A percentile compares a stretch with the other conserved stretches of the same genome.
phyloP scores from a whole-genome alignment of 306 rosid genomes.

The Urtica urens region DNA sequence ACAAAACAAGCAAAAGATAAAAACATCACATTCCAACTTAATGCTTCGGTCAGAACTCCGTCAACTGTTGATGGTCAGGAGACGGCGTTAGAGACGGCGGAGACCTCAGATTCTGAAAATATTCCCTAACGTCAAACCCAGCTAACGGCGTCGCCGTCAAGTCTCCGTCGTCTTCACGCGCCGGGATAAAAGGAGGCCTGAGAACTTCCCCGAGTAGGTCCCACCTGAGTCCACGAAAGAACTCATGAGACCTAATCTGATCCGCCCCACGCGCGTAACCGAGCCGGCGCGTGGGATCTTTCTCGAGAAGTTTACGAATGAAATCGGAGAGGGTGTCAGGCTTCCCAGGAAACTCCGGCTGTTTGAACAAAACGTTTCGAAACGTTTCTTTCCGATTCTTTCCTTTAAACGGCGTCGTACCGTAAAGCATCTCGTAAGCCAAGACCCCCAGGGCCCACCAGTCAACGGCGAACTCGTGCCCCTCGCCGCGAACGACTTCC shows the following conservation, averaged over 20 bases:
- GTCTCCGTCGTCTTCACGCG: conserved; percentile 26
- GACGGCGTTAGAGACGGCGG: conserved; percentile 58
- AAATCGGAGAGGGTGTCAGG: conserved; percentile 52
- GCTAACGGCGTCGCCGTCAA: neutral
- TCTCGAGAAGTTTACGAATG: conserved; percentile 48
- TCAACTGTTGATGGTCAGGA: conserved; percentile 21
- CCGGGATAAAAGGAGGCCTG: conserved; percentile 77
- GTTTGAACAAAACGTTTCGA: conserved; percentile 41
- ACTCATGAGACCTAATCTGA: conserved; percentile 74
- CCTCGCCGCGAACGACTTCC: conserved; percentile 77
- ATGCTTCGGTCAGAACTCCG: conserved; percentile 21
- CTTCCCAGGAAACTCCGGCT: conserved; percentile 54
- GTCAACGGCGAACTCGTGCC: conserved; percentile 88
- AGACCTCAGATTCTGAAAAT: conserved; percentile 34
- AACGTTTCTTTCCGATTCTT: conserved; percentile 72
- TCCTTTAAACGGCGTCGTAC: conserved; percentile 91
- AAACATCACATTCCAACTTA: no score
- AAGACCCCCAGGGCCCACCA: conserved; percentile 92
- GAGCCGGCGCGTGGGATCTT: conserved; percentile 62
- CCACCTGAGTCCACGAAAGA: conserved; percentile 76
- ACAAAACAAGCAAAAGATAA: neutral
- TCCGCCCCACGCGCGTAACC: conserved; percentile 58
- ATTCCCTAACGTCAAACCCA: conserved; percentile 31
- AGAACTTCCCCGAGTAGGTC: conserved; percentile 56
- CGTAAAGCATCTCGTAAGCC: conserved; percentile 70